A percentile compares a stretch with the other conserved stretches of the same genome.
These are phyloP conservation scores for Kazachstania viticola DNA, from an alignment of 805 yeast species.

Conservation along the genomic window DNA sequence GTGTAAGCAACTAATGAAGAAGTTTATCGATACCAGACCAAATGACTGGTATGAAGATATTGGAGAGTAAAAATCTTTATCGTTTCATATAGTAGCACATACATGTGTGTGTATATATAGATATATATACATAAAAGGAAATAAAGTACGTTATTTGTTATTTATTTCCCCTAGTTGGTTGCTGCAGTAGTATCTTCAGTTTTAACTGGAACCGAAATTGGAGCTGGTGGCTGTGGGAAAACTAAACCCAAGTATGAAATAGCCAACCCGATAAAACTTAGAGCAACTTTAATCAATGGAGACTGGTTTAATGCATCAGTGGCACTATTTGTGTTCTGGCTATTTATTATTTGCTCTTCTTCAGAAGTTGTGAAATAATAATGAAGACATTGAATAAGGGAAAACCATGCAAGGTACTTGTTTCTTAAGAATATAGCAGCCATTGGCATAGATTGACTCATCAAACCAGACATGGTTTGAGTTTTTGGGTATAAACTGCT, in stretches of 20 bases:
- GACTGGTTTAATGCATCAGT: slow-evolving; percentile 29
- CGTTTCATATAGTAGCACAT: background rate
- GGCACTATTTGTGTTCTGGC: slow-evolving; percentile 16
- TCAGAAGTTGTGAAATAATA: slow-evolving; percentile 17
- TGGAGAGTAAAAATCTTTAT: slow-evolving; percentile 30
- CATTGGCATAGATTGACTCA: slow-evolving; percentile 50
- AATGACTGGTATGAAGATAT: slow-evolving; percentile 75
- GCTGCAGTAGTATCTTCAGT: background rate
- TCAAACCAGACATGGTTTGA: slow-evolving; percentile 28
- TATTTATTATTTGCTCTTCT: slow-evolving; percentile 25
- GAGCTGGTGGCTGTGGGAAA: slow-evolving; percentile 26
- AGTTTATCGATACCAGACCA: slow-evolving; percentile 71
- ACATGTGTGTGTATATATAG: no score
- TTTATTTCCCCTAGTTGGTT: background rate
- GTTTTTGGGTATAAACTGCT: slow-evolving; percentile 35
- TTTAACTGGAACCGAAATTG: background rate
- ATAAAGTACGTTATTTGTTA: no score
- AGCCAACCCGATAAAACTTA: slow-evolving; percentile 36
- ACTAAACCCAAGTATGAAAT: slow-evolving; percentile 46
- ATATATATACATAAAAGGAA: no score
- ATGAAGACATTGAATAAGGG: slow-evolving; percentile 39
- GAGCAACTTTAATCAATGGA: slow-evolving; percentile 30
- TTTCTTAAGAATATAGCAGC: slow-evolving; percentile 54
- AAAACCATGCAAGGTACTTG: slow-evolving; percentile 36
- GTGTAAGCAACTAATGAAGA: slow-evolving; percentile 62